These are phyloP conservation scores for Marasmius oreades DNA, from an alignment of 1,284 basidiomycete genomes.

Conservation along the genomic window DNA sequence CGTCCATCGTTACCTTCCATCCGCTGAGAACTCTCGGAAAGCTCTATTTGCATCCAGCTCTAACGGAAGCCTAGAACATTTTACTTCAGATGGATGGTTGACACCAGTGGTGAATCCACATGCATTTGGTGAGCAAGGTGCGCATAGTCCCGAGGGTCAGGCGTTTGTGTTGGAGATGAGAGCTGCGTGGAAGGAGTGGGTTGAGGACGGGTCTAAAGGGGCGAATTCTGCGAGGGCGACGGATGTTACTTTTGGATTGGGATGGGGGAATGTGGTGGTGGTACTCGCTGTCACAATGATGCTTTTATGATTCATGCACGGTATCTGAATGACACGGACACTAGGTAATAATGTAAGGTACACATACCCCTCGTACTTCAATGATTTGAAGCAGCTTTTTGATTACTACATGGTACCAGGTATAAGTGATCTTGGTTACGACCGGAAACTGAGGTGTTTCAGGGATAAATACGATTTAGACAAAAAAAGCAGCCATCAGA, in stretches of 20 bases:
- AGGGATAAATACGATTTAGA: too few species aligned
- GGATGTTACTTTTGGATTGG: neutral
- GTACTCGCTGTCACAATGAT: neutral
- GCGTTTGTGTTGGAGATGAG: conserved; percentile 74
- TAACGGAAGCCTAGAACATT: conserved; percentile 31
- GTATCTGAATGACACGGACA: too few species aligned
- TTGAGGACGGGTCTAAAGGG: conserved; percentile 45
- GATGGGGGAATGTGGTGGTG: neutral
- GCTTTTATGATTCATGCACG: too few species aligned
- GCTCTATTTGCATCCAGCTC: conserved; percentile 40
- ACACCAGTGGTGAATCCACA: conserved; percentile 71
- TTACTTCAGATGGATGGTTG: conserved; percentile 58
- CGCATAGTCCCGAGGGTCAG: conserved; percentile 54
- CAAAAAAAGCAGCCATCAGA: too few species aligned
- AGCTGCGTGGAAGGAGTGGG: conserved; percentile 72
- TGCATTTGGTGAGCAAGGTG: conserved; percentile 44
- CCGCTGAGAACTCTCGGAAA: conserved; percentile 54
- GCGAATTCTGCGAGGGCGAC: conserved; percentile 27
- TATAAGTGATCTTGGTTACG: too few species aligned
- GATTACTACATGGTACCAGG: too few species aligned
- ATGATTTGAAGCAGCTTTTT: too few species aligned
- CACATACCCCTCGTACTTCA: too few species aligned
- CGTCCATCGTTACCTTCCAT: conserved; percentile 46
- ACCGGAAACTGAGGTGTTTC: too few species aligned
- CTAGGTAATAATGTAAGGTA: too few species aligned